These are phyloP conservation scores for Pseudogymnoascus sp. DNA, from an alignment of 2,329 filamentous ascomycete species.

Conservation along the genomic window DNA sequence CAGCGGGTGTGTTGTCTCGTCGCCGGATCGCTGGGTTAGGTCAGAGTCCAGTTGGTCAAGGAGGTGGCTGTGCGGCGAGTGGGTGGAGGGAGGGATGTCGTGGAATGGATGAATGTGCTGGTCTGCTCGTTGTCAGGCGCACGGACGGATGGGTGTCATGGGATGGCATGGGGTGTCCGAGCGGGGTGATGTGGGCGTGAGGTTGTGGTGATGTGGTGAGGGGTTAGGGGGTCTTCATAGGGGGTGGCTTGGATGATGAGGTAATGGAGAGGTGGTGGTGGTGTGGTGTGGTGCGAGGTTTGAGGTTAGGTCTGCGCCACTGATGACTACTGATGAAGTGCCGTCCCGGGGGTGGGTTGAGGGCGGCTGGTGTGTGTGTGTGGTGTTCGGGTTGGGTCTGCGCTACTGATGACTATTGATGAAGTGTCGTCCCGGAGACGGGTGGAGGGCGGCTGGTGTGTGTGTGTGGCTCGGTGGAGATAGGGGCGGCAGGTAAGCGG, in stretches of 20 bases:
- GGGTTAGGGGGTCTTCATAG: neutral
- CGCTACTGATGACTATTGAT: neutral
- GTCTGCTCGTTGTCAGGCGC: neutral
- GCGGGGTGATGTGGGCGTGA: neutral
- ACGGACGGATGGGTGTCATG: neutral
- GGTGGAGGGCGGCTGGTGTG: neutral
- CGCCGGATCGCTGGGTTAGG: neutral
- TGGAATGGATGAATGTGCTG: neutral
- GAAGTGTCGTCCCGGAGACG: neutral
- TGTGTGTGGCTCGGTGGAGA: neutral
- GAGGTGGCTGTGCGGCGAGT: neutral
- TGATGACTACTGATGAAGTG: neutral
- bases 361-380: no score
- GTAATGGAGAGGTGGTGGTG: neutral
- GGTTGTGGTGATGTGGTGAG: neutral
- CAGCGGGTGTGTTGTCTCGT: neutral
- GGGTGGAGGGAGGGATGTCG: neutral
- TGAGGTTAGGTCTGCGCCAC: neutral
- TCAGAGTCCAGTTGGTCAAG: neutral
- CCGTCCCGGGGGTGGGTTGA: neutral
- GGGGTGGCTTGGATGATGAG: neutral
- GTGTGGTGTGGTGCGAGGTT: neutral
- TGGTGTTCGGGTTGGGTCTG: neutral
- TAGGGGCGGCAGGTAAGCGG: neutral
- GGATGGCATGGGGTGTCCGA: neutral